Conservation (phyloP, 2,329 filamentous ascomycete genomes). For the Beauveria scarabaeidicola region DNA sequence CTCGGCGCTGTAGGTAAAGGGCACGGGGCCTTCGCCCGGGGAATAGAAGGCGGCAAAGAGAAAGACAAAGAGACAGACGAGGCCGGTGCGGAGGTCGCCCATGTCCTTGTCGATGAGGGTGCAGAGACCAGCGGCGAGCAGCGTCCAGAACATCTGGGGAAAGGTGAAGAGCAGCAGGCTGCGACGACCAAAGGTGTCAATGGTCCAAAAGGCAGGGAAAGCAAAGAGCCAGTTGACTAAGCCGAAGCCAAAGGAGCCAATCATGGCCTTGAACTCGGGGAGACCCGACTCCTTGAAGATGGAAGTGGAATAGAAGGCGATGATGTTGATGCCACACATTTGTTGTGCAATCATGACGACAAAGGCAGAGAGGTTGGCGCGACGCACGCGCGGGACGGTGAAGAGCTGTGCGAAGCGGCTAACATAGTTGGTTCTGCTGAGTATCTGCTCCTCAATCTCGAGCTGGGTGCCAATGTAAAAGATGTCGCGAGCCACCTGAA, state of each 20-base stretch:
- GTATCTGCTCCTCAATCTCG: constrained; percentile 46
- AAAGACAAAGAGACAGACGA: constrained; percentile 49
- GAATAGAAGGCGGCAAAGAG: constrained; percentile 45
- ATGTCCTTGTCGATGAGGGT: constrained; percentile 39
- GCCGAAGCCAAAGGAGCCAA: constrained; percentile 51
- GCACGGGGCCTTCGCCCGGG: constrained; percentile 55
- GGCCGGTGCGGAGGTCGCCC: constrained; percentile 27
- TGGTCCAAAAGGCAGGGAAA: constrained; percentile 50
- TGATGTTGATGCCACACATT: constrained; percentile 64
- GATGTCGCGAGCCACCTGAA: constrained; percentile 54
- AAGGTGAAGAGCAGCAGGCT: constrained; percentile 38
- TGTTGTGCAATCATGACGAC: constrained; percentile 75
- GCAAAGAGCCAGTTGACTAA: constrained; percentile 51
- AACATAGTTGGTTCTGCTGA: constrained; percentile 45
- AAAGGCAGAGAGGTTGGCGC: constrained; percentile 68
- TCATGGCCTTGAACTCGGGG: constrained; percentile 43
- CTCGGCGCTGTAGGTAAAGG: constrained; percentile 60
- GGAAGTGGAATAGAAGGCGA: constrained; percentile 66
- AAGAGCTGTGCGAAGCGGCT: constrained; percentile 58
- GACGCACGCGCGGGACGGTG: constrained; percentile 60
- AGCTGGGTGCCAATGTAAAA: constrained; percentile 60
- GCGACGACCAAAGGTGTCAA: constrained; percentile 49
- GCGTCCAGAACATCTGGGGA: constrained; percentile 34
- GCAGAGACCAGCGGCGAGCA: constrained; percentile 38
- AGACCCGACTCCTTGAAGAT: constrained; percentile 53